Evolutionary conservation across 2,329 filamentous ascomycete genomes (phyloP).

Genomic region (Aspergillus puulaauensis): DNA sequence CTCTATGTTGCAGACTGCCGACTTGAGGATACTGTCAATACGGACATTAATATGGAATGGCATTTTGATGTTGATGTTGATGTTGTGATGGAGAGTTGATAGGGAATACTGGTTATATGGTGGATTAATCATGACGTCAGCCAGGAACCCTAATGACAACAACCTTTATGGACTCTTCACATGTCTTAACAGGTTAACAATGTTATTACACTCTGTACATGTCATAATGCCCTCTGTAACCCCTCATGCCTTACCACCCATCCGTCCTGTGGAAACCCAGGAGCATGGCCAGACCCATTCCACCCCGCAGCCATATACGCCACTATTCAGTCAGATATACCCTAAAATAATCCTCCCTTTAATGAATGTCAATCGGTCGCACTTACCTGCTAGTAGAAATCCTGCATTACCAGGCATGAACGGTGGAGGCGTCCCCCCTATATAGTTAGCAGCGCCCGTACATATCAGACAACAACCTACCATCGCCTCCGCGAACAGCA

Average conservation of each 20-base stretch:
- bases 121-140: too few species aligned
- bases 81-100: too few species aligned
- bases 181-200: too few species aligned
- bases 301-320: conserved; percentile 18
- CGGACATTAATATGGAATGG: neutral
- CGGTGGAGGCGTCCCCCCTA: conserved; percentile 14
- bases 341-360: neutral
- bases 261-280: conserved; percentile 13
- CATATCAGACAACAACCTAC: neutral
- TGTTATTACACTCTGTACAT: too few species aligned
- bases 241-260: conserved; percentile 16
- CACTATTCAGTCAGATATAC: neutral
- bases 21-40: neutral
- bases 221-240: conserved; percentile 6
- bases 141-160: too few species aligned
- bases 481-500: conserved; percentile 15
- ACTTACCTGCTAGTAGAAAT: conserved; percentile 13
- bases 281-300: conserved; percentile 12
- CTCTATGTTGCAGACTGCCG: neutral
- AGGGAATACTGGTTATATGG: too few species aligned
- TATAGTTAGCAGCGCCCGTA: neutral
- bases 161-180: too few species aligned
- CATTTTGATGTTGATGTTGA: neutral
- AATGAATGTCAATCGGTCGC: too few species aligned
- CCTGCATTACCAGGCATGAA: conserved; percentile 19